Percentiles rank a stretch among this genome's conserved stretches.
Conservation (phyloP, 176 grass and related monocot species). For the Hordeum marinum region DNA sequence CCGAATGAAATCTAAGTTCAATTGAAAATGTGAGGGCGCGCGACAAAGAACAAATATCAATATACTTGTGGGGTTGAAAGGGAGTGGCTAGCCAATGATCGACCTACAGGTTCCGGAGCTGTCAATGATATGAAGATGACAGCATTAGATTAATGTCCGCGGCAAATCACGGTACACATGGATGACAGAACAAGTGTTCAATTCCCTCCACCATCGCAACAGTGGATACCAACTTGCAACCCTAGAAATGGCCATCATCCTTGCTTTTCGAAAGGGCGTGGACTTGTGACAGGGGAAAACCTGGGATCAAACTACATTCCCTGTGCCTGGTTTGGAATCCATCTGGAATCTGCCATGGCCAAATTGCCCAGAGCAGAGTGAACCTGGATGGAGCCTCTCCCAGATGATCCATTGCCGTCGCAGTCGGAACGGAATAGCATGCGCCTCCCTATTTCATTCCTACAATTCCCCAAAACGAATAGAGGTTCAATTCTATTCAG, state of each 20-base stretch:
- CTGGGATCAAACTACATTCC: conserved; percentile 3
- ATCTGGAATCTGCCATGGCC: neutral
- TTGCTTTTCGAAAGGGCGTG: neutral
- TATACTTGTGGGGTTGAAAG: neutral
- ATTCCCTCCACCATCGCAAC: too few relatives aligned
- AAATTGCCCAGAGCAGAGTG: neutral
- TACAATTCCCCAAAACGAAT: too few relatives aligned
- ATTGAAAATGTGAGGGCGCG: neutral
- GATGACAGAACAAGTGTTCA: neutral
- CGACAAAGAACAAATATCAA: neutral
- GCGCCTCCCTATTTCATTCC: too few relatives aligned
- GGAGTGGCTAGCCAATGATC: conserved; percentile 21
- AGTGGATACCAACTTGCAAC: too few relatives aligned
- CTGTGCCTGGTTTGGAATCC: neutral
- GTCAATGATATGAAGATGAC: neutral
- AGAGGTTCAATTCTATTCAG: too few relatives aligned
- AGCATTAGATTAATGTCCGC: neutral
- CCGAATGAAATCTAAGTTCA: neutral
- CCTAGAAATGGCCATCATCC: too few relatives aligned
- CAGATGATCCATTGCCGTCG: too few relatives aligned
- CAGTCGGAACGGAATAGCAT: too few relatives aligned
- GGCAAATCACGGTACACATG: too few relatives aligned
- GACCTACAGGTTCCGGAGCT: neutral
- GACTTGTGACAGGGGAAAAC: neutral
- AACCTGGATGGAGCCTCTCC: neutral